Conservation (phyloP, 1,284 basidiomycete genomes). For the Pseudozyma hubeiensis region DNA sequence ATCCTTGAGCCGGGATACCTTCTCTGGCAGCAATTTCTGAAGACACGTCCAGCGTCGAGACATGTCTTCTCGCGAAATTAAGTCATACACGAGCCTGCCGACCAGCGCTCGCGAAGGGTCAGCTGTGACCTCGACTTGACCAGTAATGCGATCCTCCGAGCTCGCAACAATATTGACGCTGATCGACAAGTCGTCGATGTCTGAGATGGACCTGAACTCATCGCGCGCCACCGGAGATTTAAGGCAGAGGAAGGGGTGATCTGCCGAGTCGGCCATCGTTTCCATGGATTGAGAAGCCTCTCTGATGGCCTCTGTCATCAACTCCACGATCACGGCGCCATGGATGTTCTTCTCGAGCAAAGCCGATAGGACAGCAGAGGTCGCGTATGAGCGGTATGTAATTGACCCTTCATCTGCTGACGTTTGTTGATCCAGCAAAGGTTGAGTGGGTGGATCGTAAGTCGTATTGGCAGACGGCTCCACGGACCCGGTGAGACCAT, state of each 20-base stretch:
- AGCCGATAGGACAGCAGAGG: conserved; percentile 1
- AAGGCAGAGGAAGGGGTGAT: not conserved
- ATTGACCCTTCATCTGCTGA: not conserved
- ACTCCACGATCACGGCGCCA: conserved; percentile 15
- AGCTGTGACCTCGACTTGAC: not conserved
- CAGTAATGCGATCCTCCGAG: not conserved
- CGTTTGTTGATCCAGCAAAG: conserved; percentile 17
- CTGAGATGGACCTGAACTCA: not conserved
- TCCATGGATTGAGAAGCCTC: conserved; percentile 6
- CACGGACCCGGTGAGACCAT: not conserved
- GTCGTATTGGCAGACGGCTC: not conserved
- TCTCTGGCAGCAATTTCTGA: conserved; percentile 9
- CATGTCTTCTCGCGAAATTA: not conserved
- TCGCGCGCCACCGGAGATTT: not conserved
- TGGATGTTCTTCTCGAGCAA: conserved; percentile 2
- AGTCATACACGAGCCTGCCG: conserved; percentile 5
- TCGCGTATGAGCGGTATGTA: conserved; percentile 12
- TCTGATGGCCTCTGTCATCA: conserved; percentile 15
- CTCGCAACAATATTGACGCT: not conserved
- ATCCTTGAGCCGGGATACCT: conserved; percentile 9
- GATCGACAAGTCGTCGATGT: no score
- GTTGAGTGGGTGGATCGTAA: conserved; percentile 4
- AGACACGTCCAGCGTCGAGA: conserved; percentile 14
- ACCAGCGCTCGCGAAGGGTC: not conserved
- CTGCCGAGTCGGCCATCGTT: not conserved